Evolutionary conservation across 176 grass and related monocot genomes (phyloP), one percentile per base, ranked within the genome.

Genomic region (Carex parvula): DNA sequence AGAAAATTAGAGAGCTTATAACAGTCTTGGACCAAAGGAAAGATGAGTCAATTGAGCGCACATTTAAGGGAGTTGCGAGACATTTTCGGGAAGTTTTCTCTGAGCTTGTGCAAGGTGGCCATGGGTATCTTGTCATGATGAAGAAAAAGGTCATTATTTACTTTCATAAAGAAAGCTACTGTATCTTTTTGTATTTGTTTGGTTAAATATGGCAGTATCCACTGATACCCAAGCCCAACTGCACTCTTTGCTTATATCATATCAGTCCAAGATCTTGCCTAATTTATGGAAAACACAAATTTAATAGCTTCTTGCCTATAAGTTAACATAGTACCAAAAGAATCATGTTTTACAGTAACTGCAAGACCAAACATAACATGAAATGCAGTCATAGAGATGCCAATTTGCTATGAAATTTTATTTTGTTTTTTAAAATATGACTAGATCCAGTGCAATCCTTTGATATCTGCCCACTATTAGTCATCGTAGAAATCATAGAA

Each of bases 1-100:
- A 98, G 96, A 99, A 99, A 99, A 99, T 95, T 77, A 93, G 84
- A 76, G 93, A 95, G 79, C 79, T 99, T 57, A 95, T 99, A 90
- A 83, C 89, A 48, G 96, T 93, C 64, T 87, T 99, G 86, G 96
- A 99, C 84, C 96, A 94, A 90, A 91, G 96, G 83, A 99, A 99
- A 85, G 96, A 99, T 86, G 96, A 99, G 82, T 99, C 96, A 48
- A 99, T 99, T 77, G 96, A 99, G 72, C 93, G 96, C 17, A 99
- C 96, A 84, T 99, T 99, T 85, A 99, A 99, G 91, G 96, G 96
- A 82, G 96, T 99, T 52, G 89, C 96, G 81, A 95, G 80, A 75
- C 93, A 99, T 85, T 99, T 99, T 83, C 83, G 93, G 16, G 93
- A 99, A 89, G 96, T 99, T 65, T 99, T 99, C 60, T 56, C 88